Percentiles rank a stretch among this genome's conserved stretches.
These are phyloP conservation scores for Hypoxylon cercidicola DNA, from an alignment of 495 filamentous ascomycete species.

Conservation along the genomic window DNA sequence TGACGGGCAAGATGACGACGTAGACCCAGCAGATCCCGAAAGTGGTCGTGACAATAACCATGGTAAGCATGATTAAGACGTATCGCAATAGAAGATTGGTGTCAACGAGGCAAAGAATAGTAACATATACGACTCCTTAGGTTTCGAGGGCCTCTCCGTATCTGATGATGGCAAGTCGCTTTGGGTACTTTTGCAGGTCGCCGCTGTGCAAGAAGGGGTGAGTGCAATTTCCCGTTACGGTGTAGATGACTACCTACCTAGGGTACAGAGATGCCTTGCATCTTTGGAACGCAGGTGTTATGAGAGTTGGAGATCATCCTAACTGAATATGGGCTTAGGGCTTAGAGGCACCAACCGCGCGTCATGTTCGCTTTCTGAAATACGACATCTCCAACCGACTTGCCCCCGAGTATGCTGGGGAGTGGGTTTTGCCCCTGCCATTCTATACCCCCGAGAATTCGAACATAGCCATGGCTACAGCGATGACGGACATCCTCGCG, in stretches of 20 bases:
- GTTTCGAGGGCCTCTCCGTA: slow-evolving; percentile 76
- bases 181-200: slow-evolving; percentile 75
- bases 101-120: not conserved
- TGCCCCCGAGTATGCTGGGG: slow-evolving; percentile 58
- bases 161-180: slow-evolving; percentile 71
- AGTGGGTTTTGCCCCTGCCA: slow-evolving; percentile 77
- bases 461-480: slow-evolving; percentile 61
- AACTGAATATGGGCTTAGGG: slow-evolving; percentile 28
- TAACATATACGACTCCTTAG: slow-evolving; percentile 17
- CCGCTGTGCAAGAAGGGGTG: slow-evolving; percentile 73
- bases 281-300: too few species aligned
- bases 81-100: too few species aligned
- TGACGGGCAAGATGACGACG: slow-evolving; percentile 47
- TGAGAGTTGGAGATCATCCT: not conserved
- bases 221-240: too few species aligned
- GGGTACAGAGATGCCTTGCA: too few species aligned
- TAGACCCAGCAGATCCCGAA: slow-evolving; percentile 62
- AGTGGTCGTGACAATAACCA: slow-evolving; percentile 80
- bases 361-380: slow-evolving; percentile 69
- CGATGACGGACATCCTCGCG: slow-evolving; percentile 76
- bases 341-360: slow-evolving; percentile 58
- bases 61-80: slow-evolving; percentile 46
- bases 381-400: slow-evolving; percentile 63
- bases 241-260: too few species aligned
- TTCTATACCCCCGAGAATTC: slow-evolving; percentile 60